phyloP scores from a whole-genome alignment of 2,329 filamentous ascomycete genomes.

The Trichophaea hybrida region DNA sequence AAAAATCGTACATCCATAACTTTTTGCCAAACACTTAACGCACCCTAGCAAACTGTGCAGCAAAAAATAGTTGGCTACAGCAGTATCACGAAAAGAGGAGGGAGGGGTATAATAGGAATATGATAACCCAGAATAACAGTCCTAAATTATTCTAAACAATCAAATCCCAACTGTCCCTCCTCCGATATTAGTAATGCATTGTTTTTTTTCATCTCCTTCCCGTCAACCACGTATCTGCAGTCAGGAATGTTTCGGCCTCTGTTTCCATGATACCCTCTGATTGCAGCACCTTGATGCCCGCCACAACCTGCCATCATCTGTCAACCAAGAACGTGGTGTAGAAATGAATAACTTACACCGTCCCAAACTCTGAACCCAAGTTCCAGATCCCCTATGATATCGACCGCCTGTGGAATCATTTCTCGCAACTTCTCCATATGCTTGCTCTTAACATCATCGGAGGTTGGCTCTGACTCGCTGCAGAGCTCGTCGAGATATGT shows the following conservation, averaged over 20 bases:
- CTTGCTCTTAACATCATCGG: conserved; percentile 38
- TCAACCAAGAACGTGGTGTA: not conserved
- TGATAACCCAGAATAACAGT: too few species aligned
- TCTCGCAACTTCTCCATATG: conserved; percentile 48
- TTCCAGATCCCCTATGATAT: conserved; percentile 44
- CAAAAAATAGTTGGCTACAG: not conserved
- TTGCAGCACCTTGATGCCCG: conserved; percentile 42
- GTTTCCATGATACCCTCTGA: conserved; percentile 36
- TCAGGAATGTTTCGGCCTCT: conserved; percentile 40
- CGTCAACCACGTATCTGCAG: conserved; percentile 45
- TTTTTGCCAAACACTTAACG: not conserved
- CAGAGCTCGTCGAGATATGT: conserved; percentile 63
- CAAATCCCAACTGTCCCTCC: not conserved
- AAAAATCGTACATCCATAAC: too few species aligned
- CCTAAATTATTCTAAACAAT: not conserved
- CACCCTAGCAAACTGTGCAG: not conserved
- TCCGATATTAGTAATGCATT: too few species aligned
- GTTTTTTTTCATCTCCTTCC: conserved; percentile 23
- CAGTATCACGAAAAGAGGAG: not conserved
- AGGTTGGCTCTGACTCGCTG: conserved; percentile 39
- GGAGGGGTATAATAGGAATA: not conserved
- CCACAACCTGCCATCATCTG: conserved; percentile 37
- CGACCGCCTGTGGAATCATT: conserved; percentile 33
- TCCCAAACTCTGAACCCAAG: conserved; percentile 51
- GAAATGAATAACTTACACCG: conserved; percentile 37